Base-by-base conservation (phyloP, 164 flowering plant species). In the Protea cynaroides region DNA sequence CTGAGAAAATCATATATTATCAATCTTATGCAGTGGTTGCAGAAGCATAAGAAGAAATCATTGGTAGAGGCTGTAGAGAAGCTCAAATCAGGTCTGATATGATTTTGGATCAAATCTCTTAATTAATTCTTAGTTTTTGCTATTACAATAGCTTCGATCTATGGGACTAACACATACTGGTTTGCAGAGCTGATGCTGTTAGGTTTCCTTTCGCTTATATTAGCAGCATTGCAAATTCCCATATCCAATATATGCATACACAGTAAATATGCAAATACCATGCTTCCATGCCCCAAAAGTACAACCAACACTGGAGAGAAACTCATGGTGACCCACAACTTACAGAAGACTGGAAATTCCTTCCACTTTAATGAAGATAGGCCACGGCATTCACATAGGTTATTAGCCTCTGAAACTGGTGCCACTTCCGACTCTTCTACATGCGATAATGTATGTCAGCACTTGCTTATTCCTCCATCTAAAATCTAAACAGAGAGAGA, bases 151-250 rank as follows among this genome's bases (percentile, higher is more conserved):
- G 46, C 46, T 40, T 40, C n/a, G n/a, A 9, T 40, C 14, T 40
- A 12, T 40, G 46, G 34, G 1, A 24, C 38, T 47, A n/a, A n/a
- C n/a, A n/a, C n/a, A n/a, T n/a, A n/a, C n/a, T 19, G 13, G 14
- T 1, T 49, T 64, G 76, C 80, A 86, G 90, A 78, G 65, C 56
- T 85, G 64, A 85, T 85, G 72, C 77, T 76, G 0, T 54, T 84
- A 62, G 89, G 89, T 15, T 84, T 84, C 58, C 73, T 85, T 64
- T 85, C 89, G 0, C 80, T 85, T 5, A 14, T 76, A 23, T 36
- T 85, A 21, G 71, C 83, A 18, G 75, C 68, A 15, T 62, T 74
- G 22, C 84, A 79, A 69, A 53, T 65, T 43, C 62, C 65, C 9
- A 66, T 85, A 23, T 46, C 83, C 3, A 74, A 69, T 55, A 83